A percentile compares a stretch with the other conserved stretches of the same genome.
Evolutionary conservation across 164 flowering plant species (phyloP).

Genomic region (Platanus orientalis): DNA sequence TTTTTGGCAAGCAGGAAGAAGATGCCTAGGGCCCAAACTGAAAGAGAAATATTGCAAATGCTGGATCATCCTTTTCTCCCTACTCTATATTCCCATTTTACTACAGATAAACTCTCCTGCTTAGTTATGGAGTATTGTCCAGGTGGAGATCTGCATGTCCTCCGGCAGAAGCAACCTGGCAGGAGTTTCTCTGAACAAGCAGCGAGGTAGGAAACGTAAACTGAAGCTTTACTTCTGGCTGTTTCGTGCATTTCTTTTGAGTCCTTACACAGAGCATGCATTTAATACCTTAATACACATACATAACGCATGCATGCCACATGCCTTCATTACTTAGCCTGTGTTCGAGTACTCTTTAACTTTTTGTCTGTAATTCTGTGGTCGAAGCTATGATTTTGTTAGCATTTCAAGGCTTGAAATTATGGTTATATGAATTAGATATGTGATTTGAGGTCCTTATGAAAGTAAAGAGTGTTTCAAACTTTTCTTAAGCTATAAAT

Average conservation of each 20-base stretch:
- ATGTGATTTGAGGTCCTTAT: no score
- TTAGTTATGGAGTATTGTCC: constrained; percentile 88
- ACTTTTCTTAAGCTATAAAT: no score
- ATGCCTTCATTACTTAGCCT: not conserved
- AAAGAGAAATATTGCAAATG: constrained; percentile 67
- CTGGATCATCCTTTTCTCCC: constrained; percentile 89
- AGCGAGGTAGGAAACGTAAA: constrained; percentile 41
- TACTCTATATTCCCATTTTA: constrained; percentile 68
- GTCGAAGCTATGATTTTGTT: no score
- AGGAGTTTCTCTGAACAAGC: constrained; percentile 68
- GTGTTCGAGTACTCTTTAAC: not conserved
- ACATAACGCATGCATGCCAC: not conserved
- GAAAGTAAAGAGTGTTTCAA: no score
- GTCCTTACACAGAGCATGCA: not conserved
- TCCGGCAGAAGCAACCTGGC: constrained; percentile 74
- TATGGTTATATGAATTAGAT: no score
- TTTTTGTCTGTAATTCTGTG: not conserved
- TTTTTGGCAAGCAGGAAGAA: constrained; percentile 68
- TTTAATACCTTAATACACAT: not conserved
- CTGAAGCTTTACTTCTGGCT: not conserved
- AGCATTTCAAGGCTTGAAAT: no score
- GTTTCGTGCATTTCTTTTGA: not conserved
- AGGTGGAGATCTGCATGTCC: constrained; percentile 84
- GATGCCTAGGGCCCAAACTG: constrained; percentile 75
- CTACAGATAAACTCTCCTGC: constrained; percentile 62